A percentile compares a stretch with the other conserved stretches of the same genome.
phyloP scores from a whole-genome alignment of 1,284 basidiomycete species.

The Pseudozyma hubeiensis region DNA sequence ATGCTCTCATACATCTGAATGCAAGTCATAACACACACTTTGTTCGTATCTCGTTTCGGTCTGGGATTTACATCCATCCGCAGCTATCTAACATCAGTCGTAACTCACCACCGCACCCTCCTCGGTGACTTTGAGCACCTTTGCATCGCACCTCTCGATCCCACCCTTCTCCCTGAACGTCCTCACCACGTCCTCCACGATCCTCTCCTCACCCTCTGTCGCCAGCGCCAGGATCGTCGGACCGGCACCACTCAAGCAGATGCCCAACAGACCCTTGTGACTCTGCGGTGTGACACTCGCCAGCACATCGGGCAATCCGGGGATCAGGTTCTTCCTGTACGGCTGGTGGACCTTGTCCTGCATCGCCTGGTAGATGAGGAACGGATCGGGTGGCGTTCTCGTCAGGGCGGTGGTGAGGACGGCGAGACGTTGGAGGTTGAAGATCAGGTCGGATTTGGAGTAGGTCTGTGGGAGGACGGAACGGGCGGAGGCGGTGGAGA shows the following conservation, averaged over 20 bases:
- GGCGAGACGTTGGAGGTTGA: conserved; percentile 95
- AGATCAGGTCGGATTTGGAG: conserved; percentile 88
- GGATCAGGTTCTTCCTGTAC: conserved; percentile 90
- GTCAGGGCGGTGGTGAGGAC: conserved; percentile 96
- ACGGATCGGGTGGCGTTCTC: conserved; percentile 88
- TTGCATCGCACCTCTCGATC: conserved; percentile 56
- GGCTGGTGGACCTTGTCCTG: conserved; percentile 98
- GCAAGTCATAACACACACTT: too few species aligned
- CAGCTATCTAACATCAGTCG: neutral
- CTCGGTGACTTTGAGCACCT: conserved; percentile 62
- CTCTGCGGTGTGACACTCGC: conserved; percentile 85
- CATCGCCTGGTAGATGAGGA: conserved; percentile 98
- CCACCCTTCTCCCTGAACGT: conserved; percentile 58
- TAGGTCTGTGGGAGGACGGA: conserved; percentile 86
- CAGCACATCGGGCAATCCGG: conserved; percentile 76
- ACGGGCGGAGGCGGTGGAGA: conserved; percentile 94
- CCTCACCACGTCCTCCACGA: conserved; percentile 58
- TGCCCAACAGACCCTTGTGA: conserved; percentile 93
- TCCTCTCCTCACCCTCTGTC: conserved; percentile 71
- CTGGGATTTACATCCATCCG: too few species aligned
- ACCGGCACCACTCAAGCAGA: conserved; percentile 96
- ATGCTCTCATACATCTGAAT: neutral
- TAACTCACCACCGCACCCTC: conserved; percentile 48
- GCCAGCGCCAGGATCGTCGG: conserved; percentile 98
- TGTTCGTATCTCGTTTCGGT: too few species aligned